Evolutionary conservation across 2,329 filamentous ascomycete species (phyloP), one percentile per base, ranked within the genome.

Genomic region (Phaeosphaeria sp.): DNA sequence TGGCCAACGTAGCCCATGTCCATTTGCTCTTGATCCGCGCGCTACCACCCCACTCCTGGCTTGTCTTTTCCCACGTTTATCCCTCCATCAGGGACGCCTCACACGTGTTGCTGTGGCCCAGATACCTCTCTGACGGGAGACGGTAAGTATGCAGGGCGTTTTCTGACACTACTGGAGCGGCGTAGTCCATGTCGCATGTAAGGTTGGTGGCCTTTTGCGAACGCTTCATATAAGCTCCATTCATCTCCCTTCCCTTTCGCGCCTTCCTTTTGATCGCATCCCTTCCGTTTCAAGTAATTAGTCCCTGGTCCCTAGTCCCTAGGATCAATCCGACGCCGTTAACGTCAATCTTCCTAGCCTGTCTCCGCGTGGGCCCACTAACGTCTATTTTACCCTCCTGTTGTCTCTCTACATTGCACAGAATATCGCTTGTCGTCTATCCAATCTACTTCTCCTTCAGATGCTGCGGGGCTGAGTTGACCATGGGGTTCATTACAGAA

Each of bases 21-120:
- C 52, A 63, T 63, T 67, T 51, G 62, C 59, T 66, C 46, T 50
- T 52, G 50, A 63, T 58, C 64, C 56, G 62, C 58, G 46, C 54
- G 58, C 58, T 55, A 56, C 51, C 59, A 58, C 50, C 60, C 65
- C 60, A 59, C 61, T 62, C 55, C 54, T 66, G 62, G 50, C 59
- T 60, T 63, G 54, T 49, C 46, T 59, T 62, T 65, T 58, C 54
- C 57, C 64, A 66, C 64, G 54, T 62, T 65, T 59, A 63, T 52
- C 50, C 60, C 59, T 63, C 56, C 54, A 64, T 63, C 58, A 64
- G 56, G 56, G 50, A 56, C 60, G 58, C 62, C 61, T 63, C 56
- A 69, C 72, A 70, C 69, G 67, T 74, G 73, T 73, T 65, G 71
- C 60, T 53, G 68, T 73, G 67, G 64, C 59, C 55, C 64, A 65